These are phyloP conservation scores for Sequoia sempervirens DNA, from an alignment of 75 land plant genomes.

Conservation along the genomic window DNA sequence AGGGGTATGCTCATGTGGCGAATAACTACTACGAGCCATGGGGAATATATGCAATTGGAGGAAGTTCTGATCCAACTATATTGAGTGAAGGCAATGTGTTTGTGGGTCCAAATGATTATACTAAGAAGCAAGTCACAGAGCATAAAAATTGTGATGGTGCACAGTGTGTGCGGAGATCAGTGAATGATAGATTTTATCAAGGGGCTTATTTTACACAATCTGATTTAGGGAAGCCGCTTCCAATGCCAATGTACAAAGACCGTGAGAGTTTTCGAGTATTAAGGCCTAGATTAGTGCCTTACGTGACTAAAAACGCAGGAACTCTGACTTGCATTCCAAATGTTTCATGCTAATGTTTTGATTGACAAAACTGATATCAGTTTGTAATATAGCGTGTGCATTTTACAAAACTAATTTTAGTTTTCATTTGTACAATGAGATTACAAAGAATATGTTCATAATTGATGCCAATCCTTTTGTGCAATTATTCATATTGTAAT, in stretches of 20 bases:
- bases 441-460: no score
- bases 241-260: background rate
- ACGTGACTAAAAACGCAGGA: background rate
- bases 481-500: no score
- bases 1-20: constrained; percentile 55
- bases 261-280: background rate
- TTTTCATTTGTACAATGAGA: no score
- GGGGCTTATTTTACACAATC: constrained; percentile 43
- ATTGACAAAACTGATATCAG: no score
- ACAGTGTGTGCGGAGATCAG: constrained; percentile 23
- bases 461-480: no score
- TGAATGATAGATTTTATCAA: constrained; percentile 28
- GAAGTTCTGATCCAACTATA: constrained; percentile 56
- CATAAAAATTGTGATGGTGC: background rate
- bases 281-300: background rate
- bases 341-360: no score
- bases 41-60: constrained; percentile 8
- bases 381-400: no score
- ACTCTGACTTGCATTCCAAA: background rate
- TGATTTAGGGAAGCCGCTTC: background rate
- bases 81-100: constrained; percentile 52
- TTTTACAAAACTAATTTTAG: no score
- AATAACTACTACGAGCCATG: constrained; percentile 25
- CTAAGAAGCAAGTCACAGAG: constrained; percentile 26
- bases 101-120: constrained; percentile 32